phyloP scores from a whole-genome alignment of 345 rosid genomes.

The Cardamine chenopodiifolia region DNA sequence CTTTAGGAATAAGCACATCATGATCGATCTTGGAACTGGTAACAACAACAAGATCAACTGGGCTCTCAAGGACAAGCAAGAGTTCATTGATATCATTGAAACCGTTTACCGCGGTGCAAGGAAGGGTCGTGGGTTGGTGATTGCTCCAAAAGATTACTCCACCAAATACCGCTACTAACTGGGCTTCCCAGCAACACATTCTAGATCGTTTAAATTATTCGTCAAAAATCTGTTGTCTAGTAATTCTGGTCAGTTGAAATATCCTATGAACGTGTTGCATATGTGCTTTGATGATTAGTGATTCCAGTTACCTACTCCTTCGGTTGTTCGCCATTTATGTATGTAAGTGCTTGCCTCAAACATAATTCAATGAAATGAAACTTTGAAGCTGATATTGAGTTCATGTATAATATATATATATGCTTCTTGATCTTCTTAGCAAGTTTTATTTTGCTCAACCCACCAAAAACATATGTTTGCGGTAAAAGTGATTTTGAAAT shows the following conservation, averaged over 20 bases:
- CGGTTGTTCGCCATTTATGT: conserved; percentile 18
- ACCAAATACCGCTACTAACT: conserved; percentile 87
- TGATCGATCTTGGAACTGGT: conserved; percentile 97
- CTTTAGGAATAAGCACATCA: conserved; percentile 97
- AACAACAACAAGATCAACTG: conserved; percentile 98
- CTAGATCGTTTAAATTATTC: not conserved
- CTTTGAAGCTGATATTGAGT: conserved; percentile 14
- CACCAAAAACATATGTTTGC: not conserved
- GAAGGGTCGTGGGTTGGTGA: conserved; percentile 94
- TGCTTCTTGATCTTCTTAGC: conserved; percentile 1
- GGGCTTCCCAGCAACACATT: not conserved
- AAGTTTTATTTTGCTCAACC: not conserved
- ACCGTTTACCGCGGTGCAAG: conserved; percentile 90
- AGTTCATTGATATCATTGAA: conserved; percentile 87
- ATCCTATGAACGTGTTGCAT: conserved; percentile 19
- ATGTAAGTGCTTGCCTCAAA: conserved; percentile 16
- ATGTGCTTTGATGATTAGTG: conserved; percentile 21
- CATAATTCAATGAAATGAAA: conserved; percentile 29
- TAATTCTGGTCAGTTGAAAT: conserved; percentile 31
- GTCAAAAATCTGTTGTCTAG: conserved; percentile 4
- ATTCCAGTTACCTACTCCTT: conserved; percentile 16
- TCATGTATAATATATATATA: conserved; percentile 4
- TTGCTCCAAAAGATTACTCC: conserved; percentile 96
- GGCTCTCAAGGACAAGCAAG: conserved; percentile 98
- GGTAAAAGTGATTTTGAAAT: not conserved